phyloP scores from a whole-genome alignment of 139 green algal genomes.

The Chlamydomonas sphaeroides region DNA sequence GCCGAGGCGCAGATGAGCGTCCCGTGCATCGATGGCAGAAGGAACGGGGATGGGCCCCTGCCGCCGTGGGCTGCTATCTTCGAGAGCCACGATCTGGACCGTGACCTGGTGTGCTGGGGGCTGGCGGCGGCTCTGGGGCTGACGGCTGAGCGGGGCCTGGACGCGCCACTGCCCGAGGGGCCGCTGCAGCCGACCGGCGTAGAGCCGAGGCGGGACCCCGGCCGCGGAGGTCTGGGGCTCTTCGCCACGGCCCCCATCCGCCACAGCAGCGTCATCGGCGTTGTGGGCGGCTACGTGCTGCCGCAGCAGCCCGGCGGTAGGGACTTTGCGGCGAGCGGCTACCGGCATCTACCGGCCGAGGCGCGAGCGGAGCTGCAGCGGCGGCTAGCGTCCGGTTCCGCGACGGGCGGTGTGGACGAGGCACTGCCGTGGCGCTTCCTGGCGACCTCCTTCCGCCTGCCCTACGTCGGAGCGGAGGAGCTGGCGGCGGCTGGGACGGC shows the following conservation, averaged over 20 bases:
- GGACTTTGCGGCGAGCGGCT: no score
- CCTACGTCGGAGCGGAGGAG: no score
- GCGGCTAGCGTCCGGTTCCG: no score
- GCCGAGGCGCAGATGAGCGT: not conserved
- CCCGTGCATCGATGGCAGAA: no score
- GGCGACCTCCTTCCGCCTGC: no score
- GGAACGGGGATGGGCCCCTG: no score
- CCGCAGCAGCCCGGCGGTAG: not conserved
- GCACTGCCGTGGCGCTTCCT: no score
- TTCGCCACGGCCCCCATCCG: not conserved
- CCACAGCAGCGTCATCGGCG: not conserved
- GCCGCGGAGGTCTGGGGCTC: not conserved
- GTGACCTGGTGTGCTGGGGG: not conserved
- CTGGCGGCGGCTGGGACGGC: no score
- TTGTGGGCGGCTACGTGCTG: slow-evolving; percentile 3
- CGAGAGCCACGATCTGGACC: not conserved
- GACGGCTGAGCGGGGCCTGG: not conserved
- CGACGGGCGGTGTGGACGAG: no score
- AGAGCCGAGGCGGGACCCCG: not conserved
- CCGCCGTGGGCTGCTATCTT: no score
- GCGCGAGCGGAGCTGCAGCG: no score
- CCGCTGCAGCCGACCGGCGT: not conserved
- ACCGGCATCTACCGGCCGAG: no score
- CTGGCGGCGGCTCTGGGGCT: not conserved
- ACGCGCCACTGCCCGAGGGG: not conserved